phyloP scores from a whole-genome alignment of 306 rosid species.

The Coriaria nepalensis region DNA sequence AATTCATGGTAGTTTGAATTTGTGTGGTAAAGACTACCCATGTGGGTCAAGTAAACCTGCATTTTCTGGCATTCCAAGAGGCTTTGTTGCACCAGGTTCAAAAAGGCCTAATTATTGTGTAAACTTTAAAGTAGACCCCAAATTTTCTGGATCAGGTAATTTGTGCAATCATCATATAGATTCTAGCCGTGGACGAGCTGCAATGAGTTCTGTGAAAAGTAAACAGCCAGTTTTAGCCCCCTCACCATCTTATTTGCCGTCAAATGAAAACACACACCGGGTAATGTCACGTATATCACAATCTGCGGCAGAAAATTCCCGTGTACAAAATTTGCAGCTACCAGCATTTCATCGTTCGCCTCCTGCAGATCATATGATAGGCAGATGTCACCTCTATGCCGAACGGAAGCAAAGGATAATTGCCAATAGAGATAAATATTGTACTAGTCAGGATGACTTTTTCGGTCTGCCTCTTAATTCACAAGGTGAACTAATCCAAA shows the following conservation, averaged over 20 bases:
- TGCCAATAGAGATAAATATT: slow-evolving; percentile 23
- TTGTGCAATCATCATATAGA: slow-evolving; percentile 27
- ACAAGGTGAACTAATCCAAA: slow-evolving; percentile 74
- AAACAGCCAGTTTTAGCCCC: slow-evolving; percentile 31
- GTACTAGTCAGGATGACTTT: slow-evolving; percentile 22
- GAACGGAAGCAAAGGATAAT: slow-evolving; percentile 35
- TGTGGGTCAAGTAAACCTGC: slow-evolving; percentile 24
- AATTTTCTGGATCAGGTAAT: slow-evolving; percentile 32
- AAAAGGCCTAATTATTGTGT: slow-evolving; percentile 24
- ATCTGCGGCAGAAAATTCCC: slow-evolving; percentile 24
- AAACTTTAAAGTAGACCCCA: slow-evolving; percentile 23
- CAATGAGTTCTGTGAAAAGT: slow-evolving; percentile 25
- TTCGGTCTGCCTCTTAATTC: slow-evolving; percentile 89
- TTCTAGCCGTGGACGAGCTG: slow-evolving; percentile 29
- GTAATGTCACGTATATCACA: slow-evolving; percentile 28
- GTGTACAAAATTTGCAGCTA: slow-evolving; percentile 17
- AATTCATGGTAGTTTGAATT: slow-evolving; percentile 22
- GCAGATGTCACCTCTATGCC: slow-evolving; percentile 23
- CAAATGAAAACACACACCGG: slow-evolving; percentile 31
- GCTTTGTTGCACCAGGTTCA: slow-evolving; percentile 22
- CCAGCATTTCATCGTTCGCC: slow-evolving; percentile 23
- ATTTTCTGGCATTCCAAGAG: slow-evolving; percentile 25
- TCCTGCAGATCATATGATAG: slow-evolving; percentile 31
- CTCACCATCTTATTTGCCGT: slow-evolving; percentile 31
- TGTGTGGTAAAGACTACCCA: slow-evolving; percentile 26